Evolutionary conservation across 129 eudicot genomes (phyloP).

Genomic region (Lonicera japonica): DNA sequence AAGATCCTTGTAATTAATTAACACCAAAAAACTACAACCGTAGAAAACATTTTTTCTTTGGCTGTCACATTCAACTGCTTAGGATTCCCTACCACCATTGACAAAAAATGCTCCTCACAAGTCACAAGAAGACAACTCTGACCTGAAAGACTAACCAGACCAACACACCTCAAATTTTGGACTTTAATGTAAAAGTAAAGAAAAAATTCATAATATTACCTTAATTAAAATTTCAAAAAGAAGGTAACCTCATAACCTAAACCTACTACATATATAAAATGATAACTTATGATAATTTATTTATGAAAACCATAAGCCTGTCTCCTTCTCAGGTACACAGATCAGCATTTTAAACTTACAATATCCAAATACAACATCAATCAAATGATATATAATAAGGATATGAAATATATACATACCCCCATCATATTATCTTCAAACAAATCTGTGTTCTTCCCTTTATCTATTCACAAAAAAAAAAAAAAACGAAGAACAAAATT

Average conservation of each 20-base stretch:
- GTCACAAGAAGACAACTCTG: conserved; percentile 11
- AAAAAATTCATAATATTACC: conserved; percentile 1
- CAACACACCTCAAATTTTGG: background rate
- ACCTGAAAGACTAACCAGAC: background rate
- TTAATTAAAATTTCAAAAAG: background rate
- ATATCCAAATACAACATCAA: too few species aligned
- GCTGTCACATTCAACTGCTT: conserved; percentile 1
- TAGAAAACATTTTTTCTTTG: background rate
- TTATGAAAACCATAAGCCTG: background rate
- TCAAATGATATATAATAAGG: background rate
- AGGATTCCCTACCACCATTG: conserved; percentile 7
- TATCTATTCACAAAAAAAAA: conserved; percentile 30
- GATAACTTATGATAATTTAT: background rate
- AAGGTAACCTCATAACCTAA: background rate
- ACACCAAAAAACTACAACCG: too few species aligned
- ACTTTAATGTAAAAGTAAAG: too few species aligned
- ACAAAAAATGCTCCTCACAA: conserved; percentile 4
- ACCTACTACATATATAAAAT: background rate
- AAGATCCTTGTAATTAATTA: too few species aligned
- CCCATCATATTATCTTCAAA: background rate
- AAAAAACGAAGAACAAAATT: too few species aligned
- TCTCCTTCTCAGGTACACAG: background rate
- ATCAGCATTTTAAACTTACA: conserved; percentile 1
- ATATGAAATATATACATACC: conserved; percentile 19
- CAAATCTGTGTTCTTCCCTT: conserved; percentile 12